Evolutionary conservation across 495 filamentous ascomycete genomes (phyloP).

Genomic region (Clohesyomyces aquaticus): DNA sequence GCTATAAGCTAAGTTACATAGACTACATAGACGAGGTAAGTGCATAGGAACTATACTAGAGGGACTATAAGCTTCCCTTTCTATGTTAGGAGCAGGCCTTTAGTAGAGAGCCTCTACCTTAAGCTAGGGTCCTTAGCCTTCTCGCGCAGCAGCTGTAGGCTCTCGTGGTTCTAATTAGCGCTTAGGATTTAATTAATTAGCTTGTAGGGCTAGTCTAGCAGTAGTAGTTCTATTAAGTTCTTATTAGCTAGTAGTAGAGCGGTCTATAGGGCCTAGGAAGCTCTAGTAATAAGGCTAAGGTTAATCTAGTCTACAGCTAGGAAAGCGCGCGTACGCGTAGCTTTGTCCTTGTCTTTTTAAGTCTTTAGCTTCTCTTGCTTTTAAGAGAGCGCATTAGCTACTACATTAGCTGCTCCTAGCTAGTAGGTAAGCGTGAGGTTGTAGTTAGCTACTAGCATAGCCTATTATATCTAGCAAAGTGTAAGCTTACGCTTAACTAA

Average conservation of each 20-base stretch:
- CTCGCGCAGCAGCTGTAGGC: not conserved
- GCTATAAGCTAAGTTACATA: constrained; percentile 6
- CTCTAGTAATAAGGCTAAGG: not conserved
- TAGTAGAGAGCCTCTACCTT: constrained; percentile 13
- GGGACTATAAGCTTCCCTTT: not conserved
- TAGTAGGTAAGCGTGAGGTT: constrained; percentile 40
- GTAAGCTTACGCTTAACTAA: constrained; percentile 33
- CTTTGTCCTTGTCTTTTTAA: constrained; percentile 7
- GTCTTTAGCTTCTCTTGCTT: constrained; percentile 20
- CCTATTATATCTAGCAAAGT: constrained; percentile 38
- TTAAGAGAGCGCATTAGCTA: constrained; percentile 32
- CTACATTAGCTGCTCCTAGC: constrained; percentile 26
- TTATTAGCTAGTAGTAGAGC: not conserved
- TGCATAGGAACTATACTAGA: not conserved
- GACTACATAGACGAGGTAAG: not conserved
- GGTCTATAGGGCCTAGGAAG: not conserved
- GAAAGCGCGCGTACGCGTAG: constrained; percentile 1
- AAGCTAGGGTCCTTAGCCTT: not conserved
- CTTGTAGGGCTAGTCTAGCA: not conserved
- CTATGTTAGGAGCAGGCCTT: not conserved
- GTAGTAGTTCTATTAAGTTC: not conserved
- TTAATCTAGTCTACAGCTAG: not conserved
- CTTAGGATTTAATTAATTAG: not conserved
- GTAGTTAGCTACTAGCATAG: constrained; percentile 28
- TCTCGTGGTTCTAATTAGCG: not conserved